Percentiles rank a stretch among this genome's conserved stretches.
Evolutionary conservation across 148 eudicot genomes (phyloP).

Genomic region (Cornus florida): DNA sequence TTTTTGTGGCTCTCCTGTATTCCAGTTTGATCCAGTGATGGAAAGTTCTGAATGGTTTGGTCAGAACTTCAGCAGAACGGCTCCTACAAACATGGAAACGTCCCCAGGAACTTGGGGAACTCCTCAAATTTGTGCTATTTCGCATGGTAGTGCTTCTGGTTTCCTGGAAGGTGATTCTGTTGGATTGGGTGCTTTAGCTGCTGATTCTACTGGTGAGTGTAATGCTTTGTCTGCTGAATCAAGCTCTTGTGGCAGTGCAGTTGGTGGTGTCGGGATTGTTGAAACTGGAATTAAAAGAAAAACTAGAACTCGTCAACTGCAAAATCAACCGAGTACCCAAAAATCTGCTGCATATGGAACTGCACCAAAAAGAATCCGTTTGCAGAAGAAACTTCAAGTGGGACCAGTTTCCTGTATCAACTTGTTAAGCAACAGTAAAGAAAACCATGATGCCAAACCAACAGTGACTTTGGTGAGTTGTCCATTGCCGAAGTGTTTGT

Average conservation of each 20-base stretch:
- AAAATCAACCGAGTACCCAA: conserved; percentile 18
- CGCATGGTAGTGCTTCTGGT: neutral
- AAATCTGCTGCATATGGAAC: conserved; percentile 45
- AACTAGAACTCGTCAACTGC: conserved; percentile 27
- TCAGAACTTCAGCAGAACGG: neutral
- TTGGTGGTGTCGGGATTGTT: conserved; percentile 17
- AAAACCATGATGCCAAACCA: conserved; percentile 15
- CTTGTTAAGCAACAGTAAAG: conserved; percentile 16
- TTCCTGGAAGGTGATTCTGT: neutral
- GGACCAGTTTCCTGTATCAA: conserved; percentile 15
- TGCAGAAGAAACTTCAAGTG: conserved; percentile 32
- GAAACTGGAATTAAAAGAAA: conserved; percentile 40
- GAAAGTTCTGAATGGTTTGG: neutral
- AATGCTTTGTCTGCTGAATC: conserved; percentile 13
- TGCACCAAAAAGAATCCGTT: conserved; percentile 73
- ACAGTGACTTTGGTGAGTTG: conserved; percentile 30
- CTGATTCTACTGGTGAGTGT: too few relatives aligned
- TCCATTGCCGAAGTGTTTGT: neutral
- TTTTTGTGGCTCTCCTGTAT: neutral
- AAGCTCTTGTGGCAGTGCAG: conserved; percentile 4
- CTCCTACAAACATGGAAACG: too few relatives aligned
- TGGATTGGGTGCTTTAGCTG: conserved; percentile 22
- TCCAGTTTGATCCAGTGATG: neutral
- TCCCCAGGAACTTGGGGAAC: too few relatives aligned
- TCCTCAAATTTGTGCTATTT: neutral